Base-by-base conservation (phyloP, 2,329 filamentous ascomycete genomes). In the Botrytis cinerea region DNA sequence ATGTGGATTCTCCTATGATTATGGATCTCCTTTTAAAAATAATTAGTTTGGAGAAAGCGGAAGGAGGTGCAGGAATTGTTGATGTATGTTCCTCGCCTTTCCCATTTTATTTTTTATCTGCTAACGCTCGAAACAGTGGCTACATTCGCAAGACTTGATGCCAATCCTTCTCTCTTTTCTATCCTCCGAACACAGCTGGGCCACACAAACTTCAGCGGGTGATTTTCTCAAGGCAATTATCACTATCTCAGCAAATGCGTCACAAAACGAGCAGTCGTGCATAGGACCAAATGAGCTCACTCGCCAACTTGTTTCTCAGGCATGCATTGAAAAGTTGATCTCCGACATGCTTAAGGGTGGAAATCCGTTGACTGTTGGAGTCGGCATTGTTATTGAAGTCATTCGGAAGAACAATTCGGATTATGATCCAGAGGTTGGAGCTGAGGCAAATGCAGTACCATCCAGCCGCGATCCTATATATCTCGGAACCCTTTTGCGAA, bases 321-420 rank as follows among this genome's bases (percentile, higher is more conserved):
- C 89, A 25, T 98, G 95, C 78, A 90, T 97, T 70, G 89, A 95
- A 80, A 90, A 90, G 74, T 87, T 99, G n/a, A 93, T 98, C 74
- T 86, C 88, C 22, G 93, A 95, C 79, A 99, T 99, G 96, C 88
- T 98, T 22, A 88, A 91, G 70, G 96, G 96, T 57, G 96, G 96
- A 40, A 98, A 99, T 79, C 92, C 96, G 9, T 84, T 99, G 74
- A 98, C 95, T 0, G 97, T 98, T 25, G 96, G 96, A 68, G 96
- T 99, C 18, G 96, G 96, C 32, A 98, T 98, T 79, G 89, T 99
- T 48, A 99, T 99, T 76, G 96, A 99, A 83, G 96, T 99, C 63
- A 99, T 99, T 81, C 90, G 96, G 75, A 99, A 99, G 85, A 99
- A 99, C 83, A 99, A 99, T 82, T 98, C 96, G 0, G 96, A 99